phyloP scores from a whole-genome alignment of 1,284 basidiomycete genomes.

The Cutaneotrichosporon spelunceum region DNA sequence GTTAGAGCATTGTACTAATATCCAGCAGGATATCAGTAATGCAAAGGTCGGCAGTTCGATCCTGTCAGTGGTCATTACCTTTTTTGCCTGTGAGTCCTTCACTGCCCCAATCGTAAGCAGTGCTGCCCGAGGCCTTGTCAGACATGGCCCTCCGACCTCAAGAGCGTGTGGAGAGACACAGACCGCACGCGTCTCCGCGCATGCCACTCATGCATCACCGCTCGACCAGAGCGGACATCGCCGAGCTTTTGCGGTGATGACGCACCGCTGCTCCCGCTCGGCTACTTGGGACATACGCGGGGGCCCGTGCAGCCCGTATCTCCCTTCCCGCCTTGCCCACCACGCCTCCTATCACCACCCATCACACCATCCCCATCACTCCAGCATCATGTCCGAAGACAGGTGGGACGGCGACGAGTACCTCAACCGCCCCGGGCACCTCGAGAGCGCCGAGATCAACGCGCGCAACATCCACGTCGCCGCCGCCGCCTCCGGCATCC shows the following conservation, averaged over 20 bases:
- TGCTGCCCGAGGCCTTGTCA: too few species aligned
- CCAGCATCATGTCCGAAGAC: conserved; percentile 18
- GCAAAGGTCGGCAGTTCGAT: not conserved
- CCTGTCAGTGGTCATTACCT: not conserved
- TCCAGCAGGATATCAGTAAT: not conserved
- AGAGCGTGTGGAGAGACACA: too few species aligned
- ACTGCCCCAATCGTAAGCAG: too few species aligned
- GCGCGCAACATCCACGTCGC: conserved; percentile 25
- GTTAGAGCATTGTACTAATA: not conserved
- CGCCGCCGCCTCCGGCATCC: conserved; percentile 17
- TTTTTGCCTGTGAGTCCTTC: not conserved
- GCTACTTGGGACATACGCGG: too few species aligned
- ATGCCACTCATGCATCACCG: too few species aligned
- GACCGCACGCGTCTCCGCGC: too few species aligned
- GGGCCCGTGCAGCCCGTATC: too few species aligned
- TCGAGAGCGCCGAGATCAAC: conserved; percentile 15
- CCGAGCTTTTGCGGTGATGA: too few species aligned
- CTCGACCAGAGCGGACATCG: too few species aligned
- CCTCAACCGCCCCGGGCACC: conserved; percentile 28
- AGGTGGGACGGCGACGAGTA: conserved; percentile 39
- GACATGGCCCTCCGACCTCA: too few species aligned
- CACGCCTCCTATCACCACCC: not conserved
- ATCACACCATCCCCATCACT: not conserved
- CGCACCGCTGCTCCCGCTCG: too few species aligned
- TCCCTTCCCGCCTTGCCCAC: not conserved